These are phyloP conservation scores for Bruguiera hainesii DNA, from an alignment of 441 rosid species.

Conservation along the genomic window DNA sequence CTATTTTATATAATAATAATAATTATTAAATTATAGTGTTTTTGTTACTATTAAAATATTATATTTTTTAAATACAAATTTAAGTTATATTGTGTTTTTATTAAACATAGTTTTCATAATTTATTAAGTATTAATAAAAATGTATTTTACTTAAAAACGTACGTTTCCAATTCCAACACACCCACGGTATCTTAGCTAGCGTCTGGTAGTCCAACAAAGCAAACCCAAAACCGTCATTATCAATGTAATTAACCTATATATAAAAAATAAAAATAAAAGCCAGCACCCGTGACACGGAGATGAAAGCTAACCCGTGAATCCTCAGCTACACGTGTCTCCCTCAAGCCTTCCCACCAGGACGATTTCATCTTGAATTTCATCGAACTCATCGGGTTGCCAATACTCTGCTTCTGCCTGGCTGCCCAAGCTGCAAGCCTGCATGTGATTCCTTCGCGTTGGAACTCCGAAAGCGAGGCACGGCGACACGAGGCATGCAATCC, in stretches of 20 bases:
- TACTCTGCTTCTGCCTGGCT: too few species aligned
- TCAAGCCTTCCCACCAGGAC: background rate
- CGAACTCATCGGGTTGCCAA: background rate
- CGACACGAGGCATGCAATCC: conserved; percentile 2
- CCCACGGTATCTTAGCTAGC: background rate
- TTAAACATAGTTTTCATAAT: too few species aligned
- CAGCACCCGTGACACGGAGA: conserved; percentile 30
- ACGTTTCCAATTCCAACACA: too few species aligned
- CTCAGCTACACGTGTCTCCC: conserved; percentile 22
- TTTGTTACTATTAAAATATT: too few species aligned
- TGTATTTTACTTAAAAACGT: too few species aligned
- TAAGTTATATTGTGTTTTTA: too few species aligned
- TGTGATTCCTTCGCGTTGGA: conserved; percentile 21
- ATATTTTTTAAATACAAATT: too few species aligned
- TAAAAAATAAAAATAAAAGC: background rate
- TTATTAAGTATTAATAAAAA: too few species aligned
- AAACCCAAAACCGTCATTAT: background rate
- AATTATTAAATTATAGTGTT: too few species aligned
- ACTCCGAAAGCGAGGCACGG: background rate
- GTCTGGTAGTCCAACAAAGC: too few species aligned
- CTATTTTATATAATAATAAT: too few species aligned
- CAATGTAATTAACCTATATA: background rate
- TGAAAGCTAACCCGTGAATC: conserved; percentile 43
- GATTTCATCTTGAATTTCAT: background rate
- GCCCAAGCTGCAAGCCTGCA: conserved; percentile 7